Percentiles rank a stretch among this genome's conserved stretches.
phyloP scores from a whole-genome alignment of 2,329 filamentous ascomycete genomes.

The Colletotrichum euphorbiae region DNA sequence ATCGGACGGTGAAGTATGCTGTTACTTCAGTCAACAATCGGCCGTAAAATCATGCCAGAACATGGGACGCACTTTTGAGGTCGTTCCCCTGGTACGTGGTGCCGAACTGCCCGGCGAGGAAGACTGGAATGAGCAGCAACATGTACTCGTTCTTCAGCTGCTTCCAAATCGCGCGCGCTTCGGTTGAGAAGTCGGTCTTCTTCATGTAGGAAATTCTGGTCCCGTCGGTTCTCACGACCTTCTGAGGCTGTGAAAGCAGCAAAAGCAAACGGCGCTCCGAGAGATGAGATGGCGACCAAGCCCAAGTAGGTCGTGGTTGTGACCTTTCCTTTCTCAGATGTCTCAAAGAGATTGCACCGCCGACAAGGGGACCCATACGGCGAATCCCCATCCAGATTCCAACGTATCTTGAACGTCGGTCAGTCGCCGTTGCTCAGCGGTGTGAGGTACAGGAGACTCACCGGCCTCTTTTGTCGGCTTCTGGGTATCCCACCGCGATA shows the following conservation, averaged over 20 bases:
- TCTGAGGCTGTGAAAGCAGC: constrained; percentile 57
- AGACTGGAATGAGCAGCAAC: constrained; percentile 31
- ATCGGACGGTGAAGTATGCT: constrained; percentile 37
- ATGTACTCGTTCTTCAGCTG: constrained; percentile 35
- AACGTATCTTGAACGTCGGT: constrained; percentile 7
- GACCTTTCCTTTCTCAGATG: constrained; percentile 52
- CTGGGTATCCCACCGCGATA: constrained; percentile 69
- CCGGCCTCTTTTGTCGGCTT: constrained; percentile 69
- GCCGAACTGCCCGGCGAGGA: constrained; percentile 30
- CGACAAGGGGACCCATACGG: constrained; percentile 50
- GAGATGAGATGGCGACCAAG: constrained; percentile 60
- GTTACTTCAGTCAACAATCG: not conserved
- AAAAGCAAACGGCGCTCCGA: constrained; percentile 56
- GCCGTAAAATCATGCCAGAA: too few species aligned
- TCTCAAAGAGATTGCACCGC: constrained; percentile 60
- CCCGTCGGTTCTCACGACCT: constrained; percentile 57
- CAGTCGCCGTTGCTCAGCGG: not conserved
- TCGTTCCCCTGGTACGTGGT: constrained; percentile 35
- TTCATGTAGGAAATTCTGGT: constrained; percentile 47
- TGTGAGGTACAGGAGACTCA: not conserved
- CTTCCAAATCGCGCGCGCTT: constrained; percentile 32
- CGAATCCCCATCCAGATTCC: constrained; percentile 36
- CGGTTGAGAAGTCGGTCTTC: constrained; percentile 22
- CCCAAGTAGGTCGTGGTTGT: constrained; percentile 56
- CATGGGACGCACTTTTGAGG: constrained; percentile 20